A percentile compares a stretch with the other conserved stretches of the same genome.
Conservation (phyloP, 306 rosid genomes). For the Rubus idaeus region DNA sequence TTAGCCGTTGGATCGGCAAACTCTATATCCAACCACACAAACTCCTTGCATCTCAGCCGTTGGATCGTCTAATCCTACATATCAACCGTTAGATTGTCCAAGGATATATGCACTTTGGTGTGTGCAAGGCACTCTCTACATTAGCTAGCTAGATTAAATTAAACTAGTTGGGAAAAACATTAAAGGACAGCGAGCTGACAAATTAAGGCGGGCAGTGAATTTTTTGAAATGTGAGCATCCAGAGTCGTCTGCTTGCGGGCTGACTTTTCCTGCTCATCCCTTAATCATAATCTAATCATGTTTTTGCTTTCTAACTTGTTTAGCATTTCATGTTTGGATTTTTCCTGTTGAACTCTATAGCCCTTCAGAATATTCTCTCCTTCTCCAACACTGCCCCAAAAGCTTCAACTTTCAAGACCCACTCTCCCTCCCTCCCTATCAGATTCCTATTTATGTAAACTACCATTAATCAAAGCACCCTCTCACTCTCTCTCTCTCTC, state of each 20-base stretch:
- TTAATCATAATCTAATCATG: slow-evolving; percentile 95
- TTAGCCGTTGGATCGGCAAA: too few species aligned
- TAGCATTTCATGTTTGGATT: slow-evolving; percentile 65
- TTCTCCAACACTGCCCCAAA: slow-evolving; percentile 55
- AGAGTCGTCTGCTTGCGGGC: slow-evolving; percentile 71
- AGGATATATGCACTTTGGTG: too few species aligned
- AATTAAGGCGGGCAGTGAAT: slow-evolving; percentile 68
- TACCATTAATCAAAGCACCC: neutral
- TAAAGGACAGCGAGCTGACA: slow-evolving; percentile 57
- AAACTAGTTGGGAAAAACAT: too few species aligned
- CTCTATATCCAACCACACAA: too few species aligned
- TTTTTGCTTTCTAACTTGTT: slow-evolving; percentile 61
- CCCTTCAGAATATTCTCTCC: slow-evolving; percentile 83
- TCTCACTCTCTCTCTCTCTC: neutral
- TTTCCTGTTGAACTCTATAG: slow-evolving; percentile 78
- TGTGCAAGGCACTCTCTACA: too few species aligned
- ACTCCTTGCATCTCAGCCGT: too few species aligned
- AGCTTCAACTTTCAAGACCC: slow-evolving; percentile 81
- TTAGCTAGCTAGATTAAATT: neutral
- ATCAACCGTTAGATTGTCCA: too few species aligned
- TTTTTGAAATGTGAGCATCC: slow-evolving; percentile 70
- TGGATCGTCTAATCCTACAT: too few species aligned
- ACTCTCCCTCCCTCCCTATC: slow-evolving; percentile 2
- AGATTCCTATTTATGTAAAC: slow-evolving; percentile 51
- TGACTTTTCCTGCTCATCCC: slow-evolving; percentile 70